A percentile compares a stretch with the other conserved stretches of the same genome.
These are phyloP conservation scores for Chlamydomonas sp. DNA, from an alignment of 139 green algal species.

Conservation along the genomic window DNA sequence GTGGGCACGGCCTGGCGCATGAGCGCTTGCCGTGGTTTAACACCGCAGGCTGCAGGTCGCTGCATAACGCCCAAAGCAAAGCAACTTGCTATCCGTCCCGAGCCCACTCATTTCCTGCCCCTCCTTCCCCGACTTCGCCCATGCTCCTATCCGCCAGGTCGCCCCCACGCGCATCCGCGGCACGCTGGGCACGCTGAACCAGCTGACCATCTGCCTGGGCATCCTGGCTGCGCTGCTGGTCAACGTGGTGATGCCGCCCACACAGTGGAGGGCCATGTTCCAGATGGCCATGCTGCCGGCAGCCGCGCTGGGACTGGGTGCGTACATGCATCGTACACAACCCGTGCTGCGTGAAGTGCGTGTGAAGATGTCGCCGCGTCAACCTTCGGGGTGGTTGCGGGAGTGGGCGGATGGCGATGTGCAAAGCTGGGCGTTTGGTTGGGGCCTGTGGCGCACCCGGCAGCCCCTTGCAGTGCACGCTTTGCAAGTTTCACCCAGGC, in stretches of 20 bases:
- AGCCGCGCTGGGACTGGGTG: slow-evolving; percentile 76
- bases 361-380: too few species aligned
- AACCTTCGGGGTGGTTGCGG: too few species aligned
- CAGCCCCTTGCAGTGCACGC: too few species aligned
- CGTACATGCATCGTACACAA: not conserved
- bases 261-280: slow-evolving; percentile 92
- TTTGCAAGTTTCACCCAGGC: too few species aligned
- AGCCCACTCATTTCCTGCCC: not conserved
- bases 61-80: too few species aligned
- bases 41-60: too few species aligned
- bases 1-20: too few species aligned
- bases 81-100: too few species aligned
- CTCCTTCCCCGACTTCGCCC: not conserved
- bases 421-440: not conserved
- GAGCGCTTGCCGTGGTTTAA: too few species aligned
- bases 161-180: slow-evolving; percentile 86
- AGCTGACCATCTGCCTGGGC: slow-evolving; percentile 95
- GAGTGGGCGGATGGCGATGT: not conserved
- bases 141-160: slow-evolving; percentile 64
- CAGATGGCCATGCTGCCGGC: slow-evolving; percentile 75
- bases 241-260: slow-evolving; percentile 80
- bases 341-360: too few species aligned
- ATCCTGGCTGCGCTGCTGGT: slow-evolving; percentile 93
- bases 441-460: not conserved
- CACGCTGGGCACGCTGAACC: slow-evolving; percentile 91